Conservation (phyloP, 2,329 filamentous ascomycete genomes). For the Colletotrichum falcatum region DNA sequence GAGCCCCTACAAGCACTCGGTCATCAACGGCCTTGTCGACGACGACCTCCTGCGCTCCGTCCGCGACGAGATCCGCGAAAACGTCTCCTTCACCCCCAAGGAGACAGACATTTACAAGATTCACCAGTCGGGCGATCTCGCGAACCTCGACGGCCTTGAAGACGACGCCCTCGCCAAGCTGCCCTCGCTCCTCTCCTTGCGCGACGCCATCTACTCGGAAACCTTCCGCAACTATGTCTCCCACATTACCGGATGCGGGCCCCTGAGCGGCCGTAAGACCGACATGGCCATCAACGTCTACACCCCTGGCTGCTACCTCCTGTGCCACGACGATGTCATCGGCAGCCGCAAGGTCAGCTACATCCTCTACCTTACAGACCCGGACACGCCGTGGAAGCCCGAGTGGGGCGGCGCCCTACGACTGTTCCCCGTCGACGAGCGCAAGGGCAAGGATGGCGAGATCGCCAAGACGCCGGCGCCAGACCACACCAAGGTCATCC, state of each 20-base stretch:
- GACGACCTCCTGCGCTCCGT: conserved; percentile 86
- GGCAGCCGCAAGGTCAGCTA: conserved; percentile 96
- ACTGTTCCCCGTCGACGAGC: conserved; percentile 79
- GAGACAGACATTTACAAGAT: conserved; percentile 99
- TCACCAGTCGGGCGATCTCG: conserved; percentile 96
- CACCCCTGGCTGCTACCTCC: conserved; percentile 92
- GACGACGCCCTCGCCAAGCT: conserved; percentile 86
- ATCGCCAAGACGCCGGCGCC: conserved; percentile 84
- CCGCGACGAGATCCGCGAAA: conserved; percentile 87
- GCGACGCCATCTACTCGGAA: conserved; percentile 93
- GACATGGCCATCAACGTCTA: conserved; percentile 99
- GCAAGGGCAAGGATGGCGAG: conserved; percentile 75
- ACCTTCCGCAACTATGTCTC: conserved; percentile 91
- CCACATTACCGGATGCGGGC: conserved; percentile 85
- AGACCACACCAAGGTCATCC: conserved; percentile 84
- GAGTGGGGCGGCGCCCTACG: conserved; percentile 94
- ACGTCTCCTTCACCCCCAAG: conserved; percentile 96
- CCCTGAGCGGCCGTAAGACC: conserved; percentile 91
- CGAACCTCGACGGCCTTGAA: conserved; percentile 94
- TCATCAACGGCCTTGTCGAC: conserved; percentile 85
- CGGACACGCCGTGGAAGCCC: conserved; percentile 88
- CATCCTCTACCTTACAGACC: conserved; percentile 95
- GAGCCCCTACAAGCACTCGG: conserved; percentile 87
- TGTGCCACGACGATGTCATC: conserved; percentile 99
- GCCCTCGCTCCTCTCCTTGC: conserved; percentile 89